A percentile compares a stretch with the other conserved stretches of the same genome.
phyloP scores from a whole-genome alignment of 2,329 filamentous ascomycete genomes.

The Tolypocladium cylindrosporum region DNA sequence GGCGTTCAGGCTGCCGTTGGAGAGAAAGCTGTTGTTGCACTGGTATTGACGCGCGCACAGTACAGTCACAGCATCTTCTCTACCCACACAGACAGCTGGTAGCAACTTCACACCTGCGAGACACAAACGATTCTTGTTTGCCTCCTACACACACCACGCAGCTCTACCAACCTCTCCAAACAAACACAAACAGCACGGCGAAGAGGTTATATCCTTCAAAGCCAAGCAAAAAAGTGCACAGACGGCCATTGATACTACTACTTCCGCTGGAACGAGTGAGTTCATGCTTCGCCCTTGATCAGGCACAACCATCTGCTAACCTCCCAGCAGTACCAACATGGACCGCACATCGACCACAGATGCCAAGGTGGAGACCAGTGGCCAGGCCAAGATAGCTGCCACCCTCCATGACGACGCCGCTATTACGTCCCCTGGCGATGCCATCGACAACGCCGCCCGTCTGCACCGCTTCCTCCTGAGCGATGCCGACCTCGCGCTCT shows the following conservation, averaged over 20 bases:
- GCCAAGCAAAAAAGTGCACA: neutral
- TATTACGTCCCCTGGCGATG: too few relatives aligned
- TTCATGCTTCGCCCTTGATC: too few relatives aligned
- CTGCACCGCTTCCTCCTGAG: neutral
- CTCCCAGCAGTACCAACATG: neutral
- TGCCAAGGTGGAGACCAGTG: neutral
- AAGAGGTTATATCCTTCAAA: neutral
- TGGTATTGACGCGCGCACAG: neutral
- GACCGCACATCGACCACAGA: neutral
- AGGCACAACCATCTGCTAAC: neutral
- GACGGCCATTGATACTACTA: neutral
- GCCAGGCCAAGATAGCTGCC: too few relatives aligned
- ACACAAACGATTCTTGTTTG: neutral
- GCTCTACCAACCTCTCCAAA: neutral
- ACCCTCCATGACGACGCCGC: neutral
- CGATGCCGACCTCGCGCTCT: slow-evolving; percentile 11
- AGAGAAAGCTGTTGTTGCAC: neutral
- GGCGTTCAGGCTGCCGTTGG: neutral
- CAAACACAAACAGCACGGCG: neutral
- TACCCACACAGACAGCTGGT: neutral
- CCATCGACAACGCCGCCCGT: neutral
- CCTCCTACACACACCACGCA: neutral
- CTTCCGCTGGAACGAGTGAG: neutral
- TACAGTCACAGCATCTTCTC: neutral
- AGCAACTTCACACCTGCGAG: neutral